Evolutionary conservation across 2,329 filamentous ascomycete species (phyloP).

Genomic region (Cordyceps pruinosa): DNA sequence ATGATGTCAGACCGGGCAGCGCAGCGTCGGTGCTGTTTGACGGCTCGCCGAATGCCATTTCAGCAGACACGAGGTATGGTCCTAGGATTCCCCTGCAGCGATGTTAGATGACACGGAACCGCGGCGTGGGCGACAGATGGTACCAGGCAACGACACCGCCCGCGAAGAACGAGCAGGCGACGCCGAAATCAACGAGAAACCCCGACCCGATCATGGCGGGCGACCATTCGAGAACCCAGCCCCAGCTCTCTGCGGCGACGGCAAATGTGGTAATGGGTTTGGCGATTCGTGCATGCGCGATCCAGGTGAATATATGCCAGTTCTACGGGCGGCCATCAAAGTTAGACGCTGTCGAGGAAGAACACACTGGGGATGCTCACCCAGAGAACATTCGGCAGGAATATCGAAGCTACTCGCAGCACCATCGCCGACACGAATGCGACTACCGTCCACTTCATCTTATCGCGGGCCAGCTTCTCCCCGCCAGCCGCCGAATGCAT

Average conservation of each 20-base stretch:
- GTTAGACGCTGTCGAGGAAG: background rate
- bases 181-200: conserved; percentile 5
- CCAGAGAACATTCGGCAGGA: conserved; percentile 7
- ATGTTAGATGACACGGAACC: background rate
- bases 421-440: conserved; percentile 11
- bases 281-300: background rate
- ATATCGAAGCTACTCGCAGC: conserved; percentile 6
- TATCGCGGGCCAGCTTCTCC: background rate
- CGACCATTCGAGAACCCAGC: conserved; percentile 12
- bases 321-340: background rate
- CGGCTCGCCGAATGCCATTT: background rate
- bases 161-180: conserved; percentile 3
- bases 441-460: conserved; percentile 10
- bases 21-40: background rate
- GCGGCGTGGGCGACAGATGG: background rate
- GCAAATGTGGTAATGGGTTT: background rate
- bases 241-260: conserved; percentile 11
- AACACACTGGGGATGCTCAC: background rate
- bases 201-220: conserved; percentile 9
- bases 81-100: background rate
- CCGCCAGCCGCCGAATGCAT: conserved; percentile 12
- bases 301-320: conserved; percentile 11
- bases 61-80: background rate
- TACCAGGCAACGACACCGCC: conserved; percentile 3
- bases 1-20: background rate